Evolutionary conservation across 179 eudicot genomes (phyloP), one percentile per base, ranked within the genome.

Genomic region (Spergularia azorica): DNA sequence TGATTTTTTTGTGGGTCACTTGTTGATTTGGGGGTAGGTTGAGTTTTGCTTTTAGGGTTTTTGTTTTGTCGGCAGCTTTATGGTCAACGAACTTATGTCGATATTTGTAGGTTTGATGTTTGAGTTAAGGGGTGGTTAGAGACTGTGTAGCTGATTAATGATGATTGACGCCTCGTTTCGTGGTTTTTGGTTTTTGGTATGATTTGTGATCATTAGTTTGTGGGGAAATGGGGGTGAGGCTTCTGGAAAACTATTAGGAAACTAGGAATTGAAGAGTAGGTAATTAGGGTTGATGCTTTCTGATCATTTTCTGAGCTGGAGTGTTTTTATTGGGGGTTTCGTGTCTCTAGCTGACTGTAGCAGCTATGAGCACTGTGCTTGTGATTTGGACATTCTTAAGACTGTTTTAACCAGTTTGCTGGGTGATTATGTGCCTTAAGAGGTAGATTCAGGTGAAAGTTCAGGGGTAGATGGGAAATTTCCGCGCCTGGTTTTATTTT

Each of bases 21-120:
- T 1, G 12, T 26, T 50, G 13, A 39, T 39, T 55, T 39, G 21
- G 26, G 54, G 69, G 38, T 4, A 13, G 56, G 60, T 71, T 46
- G 13, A 51, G 48, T 9, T 66, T 72, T 46, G 72, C 8, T 65
- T 79, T 32, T 0, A 36, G 67, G 13, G 17, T 57, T 76, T 69
- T 48, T 48, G 4, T 26, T 7, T 65, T 41, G 46, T 54, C 16
- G 73, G 59, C 17, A 36, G 43, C 38, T 13, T 54, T 2, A 58
- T 36, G 75, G 75, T 72, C 75, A 72, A 72, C 75, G 39, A 58
- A 59, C 38, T 9, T 59, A 39, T 17, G 55, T 39, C 4, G 17
- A 12, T 14, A 32, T 58, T 58, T 52, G n/a, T 63, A 20, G 69
- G 56, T 48, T 36, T 41, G 18, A 6, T 58, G 50, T 4, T 64